Evolutionary conservation across 2,329 filamentous ascomycete species (phyloP).

Genomic region (Mollisia scopiformis): DNA sequence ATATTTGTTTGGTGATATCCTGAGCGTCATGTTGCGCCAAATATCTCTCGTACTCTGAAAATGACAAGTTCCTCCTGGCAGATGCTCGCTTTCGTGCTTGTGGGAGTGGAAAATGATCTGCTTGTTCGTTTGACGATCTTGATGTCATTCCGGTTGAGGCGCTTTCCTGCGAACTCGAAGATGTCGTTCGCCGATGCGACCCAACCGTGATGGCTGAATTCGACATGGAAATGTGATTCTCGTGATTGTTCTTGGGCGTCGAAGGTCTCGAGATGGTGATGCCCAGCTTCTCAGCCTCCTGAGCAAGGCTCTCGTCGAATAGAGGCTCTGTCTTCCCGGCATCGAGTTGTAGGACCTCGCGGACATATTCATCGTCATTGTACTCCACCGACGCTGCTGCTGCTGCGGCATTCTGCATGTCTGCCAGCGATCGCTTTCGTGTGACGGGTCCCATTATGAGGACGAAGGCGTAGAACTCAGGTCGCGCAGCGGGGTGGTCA

Average conservation of each 20-base stretch:
- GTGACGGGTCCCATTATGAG: slow-evolving; percentile 25
- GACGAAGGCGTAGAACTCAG: slow-evolving; percentile 10
- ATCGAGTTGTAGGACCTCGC: slow-evolving; percentile 35
- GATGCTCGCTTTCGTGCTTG: slow-evolving; percentile 20
- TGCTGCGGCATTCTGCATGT: slow-evolving; percentile 22
- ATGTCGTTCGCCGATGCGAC: slow-evolving; percentile 31
- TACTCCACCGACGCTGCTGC: slow-evolving; percentile 25
- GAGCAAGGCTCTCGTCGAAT: slow-evolving; percentile 28
- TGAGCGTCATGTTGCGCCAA: slow-evolving; percentile 27
- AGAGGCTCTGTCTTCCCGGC: slow-evolving; percentile 28
- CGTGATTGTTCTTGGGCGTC: slow-evolving; percentile 15
- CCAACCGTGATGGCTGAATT: slow-evolving; percentile 28
- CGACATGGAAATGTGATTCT: slow-evolving; percentile 21
- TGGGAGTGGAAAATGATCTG: slow-evolving; percentile 3
- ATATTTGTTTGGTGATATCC: slow-evolving; percentile 12
- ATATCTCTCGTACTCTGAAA: slow-evolving; percentile 36
- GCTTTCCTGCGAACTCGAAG: slow-evolving; percentile 31
- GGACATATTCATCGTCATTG: slow-evolving; percentile 31
- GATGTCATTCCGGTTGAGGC: slow-evolving; percentile 34
- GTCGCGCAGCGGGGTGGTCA: slow-evolving; percentile 8
- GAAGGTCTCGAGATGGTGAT: slow-evolving; percentile 29
- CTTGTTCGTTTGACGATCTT: slow-evolving; percentile 28
- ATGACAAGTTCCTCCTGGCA: slow-evolving; percentile 31
- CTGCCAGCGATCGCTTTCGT: slow-evolving; percentile 27
- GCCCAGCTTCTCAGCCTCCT: slow-evolving; percentile 33